Base-by-base conservation (phyloP, 306 rosid species). In the Mimosa pudica region DNA sequence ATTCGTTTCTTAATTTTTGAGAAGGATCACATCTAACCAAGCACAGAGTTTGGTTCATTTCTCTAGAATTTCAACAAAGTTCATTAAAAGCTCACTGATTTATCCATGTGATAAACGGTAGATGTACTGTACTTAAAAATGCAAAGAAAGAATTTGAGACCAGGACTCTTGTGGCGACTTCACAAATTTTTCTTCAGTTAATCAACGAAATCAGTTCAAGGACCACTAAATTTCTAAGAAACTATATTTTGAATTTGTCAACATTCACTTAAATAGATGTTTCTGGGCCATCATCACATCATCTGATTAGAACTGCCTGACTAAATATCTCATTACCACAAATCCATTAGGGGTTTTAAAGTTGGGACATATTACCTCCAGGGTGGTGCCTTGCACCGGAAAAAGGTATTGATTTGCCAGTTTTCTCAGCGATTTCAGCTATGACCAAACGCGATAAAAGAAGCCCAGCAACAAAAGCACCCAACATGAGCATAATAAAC, bases 391-490 rank as follows among this genome's bases (percentile, higher is more conserved):
- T 82, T 46, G 51, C 82, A 20, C 24, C 51, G 52, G 86, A 76
- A 33, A 46, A 83, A 66, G 88, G 60, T 17, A 57, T 54, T 5
- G 79, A 81, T 82, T 79, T 91, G 70, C 75, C 36, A 14, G 76
- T 60, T 80, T 46, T 90, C 78, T 93, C 97, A 16, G 77, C 24
- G 10, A 93, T 79, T 82, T 90, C 97, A 70, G 88, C 86, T 20
- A 88, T 49, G 48, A 91, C 90, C 83, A 89, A 70, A 54, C 85
- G 94, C 1, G 97, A 67, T 69, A 93, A 76, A 63, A 93, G 90
- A 74, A 93, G 90, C 49, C 89, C 91, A 7, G 94, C 90, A 81
- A 87, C 65, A 71, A 93, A 87, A 80, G 97, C 98, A n/a, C 98
- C 87, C 10, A 83, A 1, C 65, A 58, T 77, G 12, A 93, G 83